phyloP scores from a whole-genome alignment of 768 basidiomycete species.

The Amanita polypyramis region DNA sequence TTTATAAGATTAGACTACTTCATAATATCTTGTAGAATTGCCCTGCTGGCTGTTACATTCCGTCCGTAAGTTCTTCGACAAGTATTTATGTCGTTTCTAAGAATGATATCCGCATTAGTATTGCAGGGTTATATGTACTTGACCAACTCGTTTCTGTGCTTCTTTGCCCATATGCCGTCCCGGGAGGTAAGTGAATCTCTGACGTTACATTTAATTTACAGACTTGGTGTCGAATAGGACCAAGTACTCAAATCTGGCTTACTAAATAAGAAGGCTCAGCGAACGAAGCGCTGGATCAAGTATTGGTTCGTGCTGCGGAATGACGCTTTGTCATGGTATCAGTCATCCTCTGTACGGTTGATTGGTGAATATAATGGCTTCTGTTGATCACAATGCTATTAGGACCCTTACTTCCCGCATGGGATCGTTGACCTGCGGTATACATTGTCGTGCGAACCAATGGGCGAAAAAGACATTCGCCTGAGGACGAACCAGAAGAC shows the following conservation, averaged over 20 bases:
- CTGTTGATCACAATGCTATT: slow-evolving; percentile 4
- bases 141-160: slow-evolving; percentile 88
- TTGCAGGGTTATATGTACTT: slow-evolving; percentile 97
- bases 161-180: slow-evolving; percentile 91
- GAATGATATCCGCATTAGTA: slow-evolving; percentile 32
- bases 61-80: slow-evolving; percentile 50
- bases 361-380: neutral
- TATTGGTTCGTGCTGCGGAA: slow-evolving; percentile 98
- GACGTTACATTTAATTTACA: slow-evolving; percentile 1
- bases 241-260: slow-evolving; percentile 89
- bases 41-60: slow-evolving; percentile 90
- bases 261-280: slow-evolving; percentile 76
- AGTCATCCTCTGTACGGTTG: slow-evolving; percentile 70
- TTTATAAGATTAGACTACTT: slow-evolving; percentile 2
- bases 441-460: slow-evolving; percentile 78
- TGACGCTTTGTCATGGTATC: slow-evolving; percentile 94
- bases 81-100: neutral
- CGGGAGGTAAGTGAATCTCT: slow-evolving; percentile 55
- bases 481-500: slow-evolving; percentile 75
- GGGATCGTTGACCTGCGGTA: slow-evolving; percentile 95
- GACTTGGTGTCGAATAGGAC: slow-evolving; percentile 39
- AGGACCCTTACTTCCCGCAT: slow-evolving; percentile 98
- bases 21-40: slow-evolving; percentile 49
- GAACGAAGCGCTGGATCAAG: slow-evolving; percentile 87
- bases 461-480: slow-evolving; percentile 70